Evolutionary conservation across 2,329 filamentous ascomycete genomes (phyloP).

Genomic region (Penicillium sp.): DNA sequence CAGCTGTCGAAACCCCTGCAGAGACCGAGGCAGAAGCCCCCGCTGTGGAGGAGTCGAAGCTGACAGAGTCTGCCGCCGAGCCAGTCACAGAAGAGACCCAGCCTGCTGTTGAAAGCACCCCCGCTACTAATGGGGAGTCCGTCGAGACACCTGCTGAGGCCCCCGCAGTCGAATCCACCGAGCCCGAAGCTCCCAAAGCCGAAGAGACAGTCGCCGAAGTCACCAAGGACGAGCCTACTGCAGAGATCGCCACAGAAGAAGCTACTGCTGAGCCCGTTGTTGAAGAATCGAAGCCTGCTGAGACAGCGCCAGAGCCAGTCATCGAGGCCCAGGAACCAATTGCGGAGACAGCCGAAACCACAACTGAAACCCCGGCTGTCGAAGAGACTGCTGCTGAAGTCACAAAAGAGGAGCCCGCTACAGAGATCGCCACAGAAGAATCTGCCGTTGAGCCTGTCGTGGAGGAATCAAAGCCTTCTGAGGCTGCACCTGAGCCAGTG

Average conservation of each 20-base stretch:
- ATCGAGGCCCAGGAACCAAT: not conserved
- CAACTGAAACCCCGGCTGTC: not conserved
- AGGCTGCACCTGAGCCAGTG: not conserved
- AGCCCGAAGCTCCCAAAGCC: not conserved
- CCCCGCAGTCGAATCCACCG: not conserved
- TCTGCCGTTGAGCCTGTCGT: slow-evolving; percentile 8
- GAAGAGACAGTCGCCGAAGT: not conserved
- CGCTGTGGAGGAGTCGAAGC: slow-evolving; percentile 7
- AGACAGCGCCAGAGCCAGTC: not conserved
- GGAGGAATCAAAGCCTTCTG: slow-evolving; percentile 5
- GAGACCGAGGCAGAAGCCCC: not conserved
- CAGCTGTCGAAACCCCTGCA: not conserved
- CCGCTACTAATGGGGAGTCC: not conserved
- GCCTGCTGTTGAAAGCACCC: not conserved
- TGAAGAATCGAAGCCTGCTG: not conserved
- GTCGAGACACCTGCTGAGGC: not conserved
- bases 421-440: slow-evolving; percentile 8
- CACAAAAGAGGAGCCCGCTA: slow-evolving; percentile 8
- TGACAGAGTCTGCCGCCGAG: not conserved
- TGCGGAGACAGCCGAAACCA: not conserved
- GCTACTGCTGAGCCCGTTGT: not conserved
- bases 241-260: not conserved
- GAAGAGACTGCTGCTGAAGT: slow-evolving; percentile 7
- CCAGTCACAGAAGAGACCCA: slow-evolving; percentile 1
- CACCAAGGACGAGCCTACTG: not conserved